Base-by-base conservation (phyloP, 2,329 filamentous ascomycete species). In the Beauveria rudraprayagi region DNA sequence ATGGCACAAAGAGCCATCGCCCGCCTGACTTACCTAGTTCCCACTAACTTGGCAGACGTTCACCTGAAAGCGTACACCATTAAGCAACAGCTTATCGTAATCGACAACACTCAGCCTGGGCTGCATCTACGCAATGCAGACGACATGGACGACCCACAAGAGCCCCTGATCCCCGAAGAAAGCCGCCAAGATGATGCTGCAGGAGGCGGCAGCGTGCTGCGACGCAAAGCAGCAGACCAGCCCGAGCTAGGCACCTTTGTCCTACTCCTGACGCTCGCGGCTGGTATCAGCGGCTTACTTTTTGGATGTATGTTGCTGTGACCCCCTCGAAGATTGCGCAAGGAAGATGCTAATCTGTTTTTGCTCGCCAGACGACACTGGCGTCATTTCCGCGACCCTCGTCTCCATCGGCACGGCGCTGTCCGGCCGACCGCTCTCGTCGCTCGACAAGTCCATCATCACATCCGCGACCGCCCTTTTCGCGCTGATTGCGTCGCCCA, bases 401-500 rank as follows among this genome's bases (percentile, higher is more conserved):
- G 83, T 89, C 51, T 86, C 85, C 2, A 81, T 89, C 65, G 81
- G 80, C 56, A 77, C 75, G 2, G 83, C 84, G 9, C 81, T 89
- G 37, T 85, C 82, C 30, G 70, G 75, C 61, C 81, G 80, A 52
- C 71, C 77, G 9, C 77, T 89, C 28, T 85, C 80, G 1, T 83
- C 84, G 0, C 73, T 87, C 67, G 85, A 89, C 72, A 90, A 87
- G 71, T 89, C 86, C 7, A 76, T 90, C 65, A 86, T 89, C 67
- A 90, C 87, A 3, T 86, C 85, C n/a, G 82, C 81, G 24, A 89
- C 87, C 5, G 83, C 85, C 5, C 80, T 90, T 53, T 82, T 87
- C 63, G 87, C 88, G 4, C 81, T 88, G 4, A 68, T 85, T 60
- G 75, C 84, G 46, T 88, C 86, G 2, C 86, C 87, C 1, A 77